Percentiles rank a stretch among this genome's conserved stretches.
Conservation (phyloP, 1,139 yeast genomes). For the Zygoascus sp. region DNA sequence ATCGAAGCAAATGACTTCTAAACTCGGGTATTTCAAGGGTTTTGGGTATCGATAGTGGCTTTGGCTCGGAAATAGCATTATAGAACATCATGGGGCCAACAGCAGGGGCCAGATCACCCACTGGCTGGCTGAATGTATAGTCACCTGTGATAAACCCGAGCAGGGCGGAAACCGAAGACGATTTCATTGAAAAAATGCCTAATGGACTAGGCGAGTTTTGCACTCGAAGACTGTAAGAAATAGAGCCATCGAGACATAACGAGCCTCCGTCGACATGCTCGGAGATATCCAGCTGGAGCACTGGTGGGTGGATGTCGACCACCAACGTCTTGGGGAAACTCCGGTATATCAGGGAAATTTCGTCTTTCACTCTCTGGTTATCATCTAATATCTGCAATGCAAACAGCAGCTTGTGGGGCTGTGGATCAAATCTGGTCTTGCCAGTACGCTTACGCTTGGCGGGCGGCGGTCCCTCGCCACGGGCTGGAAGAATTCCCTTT, state of each 20-base stretch:
- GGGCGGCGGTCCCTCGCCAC: neutral
- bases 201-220: slow-evolving; percentile 15
- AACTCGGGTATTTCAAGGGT: slow-evolving; percentile 39
- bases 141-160: slow-evolving; percentile 15
- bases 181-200: slow-evolving; percentile 11
- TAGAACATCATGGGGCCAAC: slow-evolving; percentile 20
- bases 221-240: slow-evolving; percentile 16
- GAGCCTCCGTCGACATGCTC: neutral
- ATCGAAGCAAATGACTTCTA: slow-evolving; percentile 47
- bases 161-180: slow-evolving; percentile 9
- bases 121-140: slow-evolving; percentile 2
- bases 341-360: slow-evolving; percentile 4
- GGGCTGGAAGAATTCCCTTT: neutral
- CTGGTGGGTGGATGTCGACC: slow-evolving; percentile 4
- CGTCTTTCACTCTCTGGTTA: slow-evolving; percentile 3
- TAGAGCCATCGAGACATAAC: slow-evolving; percentile 11
- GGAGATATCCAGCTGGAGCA: neutral
- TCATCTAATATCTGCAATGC: slow-evolving; percentile 8
- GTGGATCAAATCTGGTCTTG: slow-evolving; percentile 1
- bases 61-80: slow-evolving; percentile 19
- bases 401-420: slow-evolving; percentile 5
- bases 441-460: slow-evolving; percentile 7
- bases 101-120: slow-evolving; percentile 11
- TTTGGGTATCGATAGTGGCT: slow-evolving; percentile 12
- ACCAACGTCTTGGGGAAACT: slow-evolving; percentile 2